Percentiles rank a stretch among this genome's conserved stretches.
phyloP scores from a whole-genome alignment of 2,329 filamentous ascomycete genomes.

The Trichoderma asperellum region DNA sequence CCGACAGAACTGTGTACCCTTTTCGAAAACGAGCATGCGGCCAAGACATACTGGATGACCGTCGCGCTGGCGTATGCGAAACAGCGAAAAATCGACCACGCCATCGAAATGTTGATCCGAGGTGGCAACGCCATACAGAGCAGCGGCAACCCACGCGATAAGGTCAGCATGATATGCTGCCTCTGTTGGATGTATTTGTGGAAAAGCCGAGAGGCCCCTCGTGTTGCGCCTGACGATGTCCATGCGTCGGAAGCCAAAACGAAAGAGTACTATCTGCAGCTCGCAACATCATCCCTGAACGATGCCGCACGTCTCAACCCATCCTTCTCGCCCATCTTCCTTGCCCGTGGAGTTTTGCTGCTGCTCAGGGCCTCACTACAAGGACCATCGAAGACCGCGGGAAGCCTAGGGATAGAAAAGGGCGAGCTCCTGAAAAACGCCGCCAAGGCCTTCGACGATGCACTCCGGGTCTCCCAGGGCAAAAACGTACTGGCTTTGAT shows the following conservation, averaged over 20 bases:
- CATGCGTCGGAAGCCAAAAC: conserved; percentile 75
- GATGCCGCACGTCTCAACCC: conserved; percentile 95
- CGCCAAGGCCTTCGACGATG: conserved; percentile 93
- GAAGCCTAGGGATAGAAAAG: conserved; percentile 71
- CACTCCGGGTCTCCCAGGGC: conserved; percentile 78
- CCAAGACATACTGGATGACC: conserved; percentile 96
- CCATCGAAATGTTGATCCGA: conserved; percentile 72
- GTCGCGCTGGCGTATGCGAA: conserved; percentile 96
- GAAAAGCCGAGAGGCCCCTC: conserved; percentile 80
- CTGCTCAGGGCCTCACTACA: conserved; percentile 86
- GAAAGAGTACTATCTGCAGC: conserved; percentile 90
- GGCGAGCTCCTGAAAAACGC: conserved; percentile 82
- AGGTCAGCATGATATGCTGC: conserved; percentile 80
- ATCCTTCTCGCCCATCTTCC: conserved; percentile 85
- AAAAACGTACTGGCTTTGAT: conserved; percentile 92
- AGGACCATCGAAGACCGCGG: conserved; percentile 69
- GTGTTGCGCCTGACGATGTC: conserved; percentile 64
- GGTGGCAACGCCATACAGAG: conserved; percentile 74
- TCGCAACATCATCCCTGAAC: conserved; percentile 89
- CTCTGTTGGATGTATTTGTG: conserved; percentile 90
- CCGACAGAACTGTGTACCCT: conserved; percentile 93
- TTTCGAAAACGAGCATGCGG: conserved; percentile 90
- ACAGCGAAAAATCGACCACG: conserved; percentile 88
- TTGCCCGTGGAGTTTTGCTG: conserved; percentile 87
- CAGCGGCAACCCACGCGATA: conserved; percentile 75